phyloP scores from a whole-genome alignment of 495 filamentous ascomycete species.

The Hypoxylon cercidicola region DNA sequence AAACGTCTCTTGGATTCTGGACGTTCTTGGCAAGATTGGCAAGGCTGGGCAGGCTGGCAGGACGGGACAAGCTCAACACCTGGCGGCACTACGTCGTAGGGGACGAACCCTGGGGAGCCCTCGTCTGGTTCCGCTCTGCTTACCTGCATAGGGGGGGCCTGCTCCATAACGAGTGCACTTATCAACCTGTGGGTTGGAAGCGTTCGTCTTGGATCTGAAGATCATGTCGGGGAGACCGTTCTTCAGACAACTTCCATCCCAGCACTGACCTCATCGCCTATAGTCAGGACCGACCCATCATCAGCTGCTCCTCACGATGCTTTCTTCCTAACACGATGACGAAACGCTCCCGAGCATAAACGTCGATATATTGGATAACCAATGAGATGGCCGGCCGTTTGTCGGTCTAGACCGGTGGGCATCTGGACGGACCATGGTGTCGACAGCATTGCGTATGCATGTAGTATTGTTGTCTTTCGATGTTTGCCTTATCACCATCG shows the following conservation, averaged over 20 bases:
- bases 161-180: slow-evolving; percentile 22
- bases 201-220: slow-evolving; percentile 39
- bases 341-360: slow-evolving; percentile 15
- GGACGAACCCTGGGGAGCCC: slow-evolving; percentile 21
- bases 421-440: slow-evolving; percentile 12
- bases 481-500: slow-evolving; percentile 17
- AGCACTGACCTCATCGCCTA: slow-evolving; percentile 28
- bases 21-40: slow-evolving; percentile 29
- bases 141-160: slow-evolving; percentile 29
- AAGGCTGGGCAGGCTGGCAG: slow-evolving; percentile 31
- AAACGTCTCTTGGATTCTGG: slow-evolving; percentile 42
- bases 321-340: slow-evolving; percentile 14
- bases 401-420: slow-evolving; percentile 16
- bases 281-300: slow-evolving; percentile 17
- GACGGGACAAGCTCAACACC: slow-evolving; percentile 37
- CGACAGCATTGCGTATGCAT: slow-evolving; percentile 19
- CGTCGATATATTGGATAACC: slow-evolving; percentile 8
- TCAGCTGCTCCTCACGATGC: slow-evolving; percentile 20
- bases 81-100: slow-evolving; percentile 22
- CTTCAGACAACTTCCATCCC: slow-evolving; percentile 7
- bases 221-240: slow-evolving; percentile 30
- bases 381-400: slow-evolving; percentile 13
- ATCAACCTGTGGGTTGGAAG: slow-evolving; percentile 30
- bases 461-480: slow-evolving; percentile 16
- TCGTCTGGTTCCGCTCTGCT: slow-evolving; percentile 36